A percentile compares a stretch with the other conserved stretches of the same genome.
Conservation (phyloP, 345 rosid species). For the Syzygium aromaticum region DNA sequence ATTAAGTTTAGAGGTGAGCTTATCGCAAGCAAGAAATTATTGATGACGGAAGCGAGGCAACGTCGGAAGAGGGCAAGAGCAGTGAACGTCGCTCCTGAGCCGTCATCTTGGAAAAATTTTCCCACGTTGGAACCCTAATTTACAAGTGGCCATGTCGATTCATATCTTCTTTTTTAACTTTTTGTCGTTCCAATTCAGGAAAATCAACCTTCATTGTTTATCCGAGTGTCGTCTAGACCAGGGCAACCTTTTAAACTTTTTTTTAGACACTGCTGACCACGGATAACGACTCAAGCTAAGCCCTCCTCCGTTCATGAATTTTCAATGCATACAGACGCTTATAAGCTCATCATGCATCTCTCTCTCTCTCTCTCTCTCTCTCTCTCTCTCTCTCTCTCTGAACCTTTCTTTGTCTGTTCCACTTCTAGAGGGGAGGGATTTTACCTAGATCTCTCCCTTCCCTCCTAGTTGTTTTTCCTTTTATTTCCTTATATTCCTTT, state of each 20-base stretch:
- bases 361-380: no score
- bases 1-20: background rate
- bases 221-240: background rate
- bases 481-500: no score
- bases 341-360: background rate
- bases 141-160: background rate
- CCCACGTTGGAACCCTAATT: background rate
- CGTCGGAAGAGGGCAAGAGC: background rate
- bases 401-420: no score
- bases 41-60: background rate
- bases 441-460: no score
- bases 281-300: background rate
- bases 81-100: background rate
- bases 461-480: no score
- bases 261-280: background rate
- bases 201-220: background rate
- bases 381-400: no score
- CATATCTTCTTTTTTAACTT: background rate
- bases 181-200: background rate
- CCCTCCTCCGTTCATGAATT: background rate
- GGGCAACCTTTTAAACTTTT: background rate
- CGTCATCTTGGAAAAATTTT: background rate
- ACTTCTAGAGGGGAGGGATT: no score
- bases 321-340: background rate
- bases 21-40: background rate